Conservation (phyloP, 2,329 filamentous ascomycete genomes). For the Cercospora sp. region DNA sequence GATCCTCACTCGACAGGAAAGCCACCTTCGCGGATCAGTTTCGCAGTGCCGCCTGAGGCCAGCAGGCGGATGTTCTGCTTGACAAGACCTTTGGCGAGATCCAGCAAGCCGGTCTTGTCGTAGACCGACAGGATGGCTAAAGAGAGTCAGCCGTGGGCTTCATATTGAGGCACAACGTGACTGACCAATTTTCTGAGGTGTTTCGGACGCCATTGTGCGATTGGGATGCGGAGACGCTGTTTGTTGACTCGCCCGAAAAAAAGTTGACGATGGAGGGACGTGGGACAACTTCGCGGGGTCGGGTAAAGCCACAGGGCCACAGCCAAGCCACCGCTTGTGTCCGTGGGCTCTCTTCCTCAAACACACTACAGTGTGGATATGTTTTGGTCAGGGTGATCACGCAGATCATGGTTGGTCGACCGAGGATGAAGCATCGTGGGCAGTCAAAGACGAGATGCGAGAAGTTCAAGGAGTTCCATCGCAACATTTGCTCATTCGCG, state of each 20-base stretch:
- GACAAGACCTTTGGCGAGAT: constrained; percentile 86
- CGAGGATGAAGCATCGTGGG: not conserved
- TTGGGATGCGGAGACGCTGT: not conserved
- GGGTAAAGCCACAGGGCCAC: not conserved
- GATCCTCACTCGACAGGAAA: constrained; percentile 83
- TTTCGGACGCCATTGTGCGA: constrained; percentile 15
- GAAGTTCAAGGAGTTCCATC: not conserved
- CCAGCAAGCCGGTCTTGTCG: constrained; percentile 94
- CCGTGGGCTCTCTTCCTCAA: not conserved
- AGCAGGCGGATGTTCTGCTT: constrained; percentile 89
- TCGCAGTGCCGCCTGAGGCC: constrained; percentile 91
- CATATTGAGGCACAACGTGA: not conserved
- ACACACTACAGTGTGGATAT: not conserved
- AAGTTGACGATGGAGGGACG: not conserved
- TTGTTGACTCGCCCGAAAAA: constrained; percentile 10
- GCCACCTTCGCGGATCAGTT: constrained; percentile 93
- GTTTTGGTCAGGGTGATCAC: not conserved
- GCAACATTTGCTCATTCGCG: not conserved
- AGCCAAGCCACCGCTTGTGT: not conserved
- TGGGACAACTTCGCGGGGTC: not conserved
- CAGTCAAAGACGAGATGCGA: not conserved
- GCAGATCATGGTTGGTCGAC: not conserved
- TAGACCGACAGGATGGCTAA: constrained; percentile 93
- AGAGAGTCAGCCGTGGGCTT: not conserved
- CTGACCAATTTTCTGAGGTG: constrained; percentile 31